These are phyloP conservation scores for Annulohypoxylon moriforme DNA, from an alignment of 495 filamentous ascomycete genomes.

Conservation along the genomic window DNA sequence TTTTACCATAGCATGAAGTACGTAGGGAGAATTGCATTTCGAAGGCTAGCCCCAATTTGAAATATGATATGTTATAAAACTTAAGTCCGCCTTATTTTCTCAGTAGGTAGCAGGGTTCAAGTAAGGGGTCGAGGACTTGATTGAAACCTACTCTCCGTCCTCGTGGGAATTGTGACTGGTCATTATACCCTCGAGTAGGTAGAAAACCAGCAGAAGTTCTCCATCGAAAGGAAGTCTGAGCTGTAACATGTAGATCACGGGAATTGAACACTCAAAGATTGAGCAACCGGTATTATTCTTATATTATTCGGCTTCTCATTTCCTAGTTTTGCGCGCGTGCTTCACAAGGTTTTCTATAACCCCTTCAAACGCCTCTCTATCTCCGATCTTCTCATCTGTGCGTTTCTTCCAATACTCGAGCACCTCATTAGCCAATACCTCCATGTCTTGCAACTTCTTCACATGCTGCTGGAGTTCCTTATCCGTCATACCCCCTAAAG, in stretches of 20 bases:
- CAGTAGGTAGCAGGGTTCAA: too few relatives aligned
- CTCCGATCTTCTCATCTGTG: slow-evolving; percentile 83
- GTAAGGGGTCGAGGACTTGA: too few relatives aligned
- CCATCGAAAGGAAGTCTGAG: too few relatives aligned
- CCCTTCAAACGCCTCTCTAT: slow-evolving; percentile 95
- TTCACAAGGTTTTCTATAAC: slow-evolving; percentile 98
- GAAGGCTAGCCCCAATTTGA: too few relatives aligned
- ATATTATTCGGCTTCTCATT: slow-evolving; percentile 54
- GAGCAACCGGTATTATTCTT: slow-evolving; percentile 19
- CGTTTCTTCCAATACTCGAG: slow-evolving; percentile 90
- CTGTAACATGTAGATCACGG: neutral
- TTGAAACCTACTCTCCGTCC: neutral
- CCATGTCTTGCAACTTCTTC: slow-evolving; percentile 73
- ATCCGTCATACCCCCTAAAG: slow-evolving; percentile 78
- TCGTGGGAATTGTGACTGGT: neutral
- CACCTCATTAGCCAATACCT: slow-evolving; percentile 75
- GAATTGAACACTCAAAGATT: neutral
- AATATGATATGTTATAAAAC: too few relatives aligned
- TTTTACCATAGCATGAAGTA: too few relatives aligned
- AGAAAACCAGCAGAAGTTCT: neutral
- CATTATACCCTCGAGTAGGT: too few relatives aligned
- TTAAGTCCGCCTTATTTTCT: too few relatives aligned
- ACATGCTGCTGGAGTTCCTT: slow-evolving; percentile 80
- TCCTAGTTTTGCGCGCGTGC: slow-evolving; percentile 89
- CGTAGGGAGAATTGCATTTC: too few relatives aligned